Base-by-base conservation (phyloP, 2,329 filamentous ascomycete genomes). In the Xylaria arbuscula region DNA sequence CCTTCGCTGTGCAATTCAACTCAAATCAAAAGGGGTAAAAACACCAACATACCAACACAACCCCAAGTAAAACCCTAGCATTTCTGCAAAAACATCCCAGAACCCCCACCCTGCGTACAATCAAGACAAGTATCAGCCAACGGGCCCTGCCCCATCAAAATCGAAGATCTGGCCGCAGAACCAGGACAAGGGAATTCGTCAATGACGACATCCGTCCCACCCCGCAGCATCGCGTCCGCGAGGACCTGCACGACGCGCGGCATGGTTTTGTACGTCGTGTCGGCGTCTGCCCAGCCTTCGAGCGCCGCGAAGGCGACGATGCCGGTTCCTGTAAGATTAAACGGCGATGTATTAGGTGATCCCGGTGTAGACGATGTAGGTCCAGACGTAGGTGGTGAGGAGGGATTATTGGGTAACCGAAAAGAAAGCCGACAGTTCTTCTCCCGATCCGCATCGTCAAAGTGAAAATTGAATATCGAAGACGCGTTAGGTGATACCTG, bases 401-500 rank as follows among this genome's bases (percentile, higher is more conserved):
- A 3, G 3, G 38, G 11, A n/a, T 15, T 17, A 19, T 8, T n/a
- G n/a, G 9, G 42, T 6, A 47, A 48, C 19, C 91, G 68, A 85
- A 92, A 92, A 65, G 89, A 81, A 9, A 92, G 81, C 64, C 83
- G 86, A 81, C 90, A 93, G 7, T 80, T 87, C 79, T 88, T 87
- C 72, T 86, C 87, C 9, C 81, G 73, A 72, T 88, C 84, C 5
- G 80, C 78, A 3, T 78, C 70, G 0, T 86, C 87, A 51, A 92
- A 86, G 75, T 91, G 88, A 79, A 92, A 92, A 81, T 91, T 91
- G 85, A 90, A 92, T 75, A 92, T 85, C 13, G 86, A 85, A 10
- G 86, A 86, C 57, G 86, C 78, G 64, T 80, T 82, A 19, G 82
- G 78, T 13, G 85, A 86, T 45, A 90, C 81, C 11, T 84, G 83